Evolutionary conservation across 331 rosid species (phyloP).

Genomic region (Quercus lobata): DNA sequence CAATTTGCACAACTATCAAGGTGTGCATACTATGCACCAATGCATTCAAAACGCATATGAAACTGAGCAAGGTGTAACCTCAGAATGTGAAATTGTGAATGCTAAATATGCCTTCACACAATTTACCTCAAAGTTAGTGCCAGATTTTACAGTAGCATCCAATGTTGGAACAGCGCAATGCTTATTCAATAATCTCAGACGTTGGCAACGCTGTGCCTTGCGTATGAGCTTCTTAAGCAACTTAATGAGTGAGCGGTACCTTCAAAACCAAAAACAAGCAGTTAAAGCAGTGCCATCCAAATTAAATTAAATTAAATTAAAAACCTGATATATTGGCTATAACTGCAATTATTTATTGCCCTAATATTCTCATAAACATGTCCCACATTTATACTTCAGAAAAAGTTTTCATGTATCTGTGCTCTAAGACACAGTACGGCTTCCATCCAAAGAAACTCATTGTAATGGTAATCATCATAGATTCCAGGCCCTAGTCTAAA

Average conservation of each 20-base stretch:
- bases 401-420: background rate
- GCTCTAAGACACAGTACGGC: background rate
- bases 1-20: slow-evolving; percentile 5
- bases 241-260: slow-evolving; percentile 56
- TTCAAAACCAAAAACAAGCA: slow-evolving; percentile 31
- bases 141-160: slow-evolving; percentile 19
- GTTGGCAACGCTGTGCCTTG: slow-evolving; percentile 51
- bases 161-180: slow-evolving; percentile 51
- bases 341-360: background rate
- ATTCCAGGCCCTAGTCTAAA: background rate
- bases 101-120: background rate
- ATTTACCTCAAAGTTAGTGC: slow-evolving; percentile 42
- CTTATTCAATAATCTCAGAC: slow-evolving; percentile 57
- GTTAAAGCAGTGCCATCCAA: background rate
- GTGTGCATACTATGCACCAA: background rate
- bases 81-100: slow-evolving; percentile 2
- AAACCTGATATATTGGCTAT: background rate
- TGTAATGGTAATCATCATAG: background rate
- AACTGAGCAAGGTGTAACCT: background rate
- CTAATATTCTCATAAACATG: background rate
- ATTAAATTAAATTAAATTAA: too few species aligned
- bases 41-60: background rate
- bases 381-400: background rate
- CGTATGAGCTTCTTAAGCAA: slow-evolving; percentile 57
- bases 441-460: background rate